Conservation (phyloP, 805 yeast genomes). For the Candida cerambycidarum region DNA sequence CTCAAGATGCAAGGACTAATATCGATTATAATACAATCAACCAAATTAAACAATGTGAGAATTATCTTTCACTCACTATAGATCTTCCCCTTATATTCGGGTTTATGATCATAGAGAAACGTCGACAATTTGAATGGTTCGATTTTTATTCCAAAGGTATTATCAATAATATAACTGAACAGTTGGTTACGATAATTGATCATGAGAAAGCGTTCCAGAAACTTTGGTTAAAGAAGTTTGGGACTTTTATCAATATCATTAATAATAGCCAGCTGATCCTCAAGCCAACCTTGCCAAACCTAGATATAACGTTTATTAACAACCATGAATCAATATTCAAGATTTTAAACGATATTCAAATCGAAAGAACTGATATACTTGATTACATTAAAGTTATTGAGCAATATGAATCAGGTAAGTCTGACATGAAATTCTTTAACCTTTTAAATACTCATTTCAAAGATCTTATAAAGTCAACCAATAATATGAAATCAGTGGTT, state of each 20-base stretch:
- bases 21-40: constrained; percentile 19
- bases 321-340: constrained; percentile 22
- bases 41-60: constrained; percentile 32
- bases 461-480: constrained; percentile 42
- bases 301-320: constrained; percentile 38
- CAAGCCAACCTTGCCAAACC: constrained; percentile 23
- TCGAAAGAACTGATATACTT: constrained; percentile 34
- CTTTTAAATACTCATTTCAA: constrained; percentile 46
- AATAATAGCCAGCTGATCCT: constrained; percentile 4
- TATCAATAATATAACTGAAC: constrained; percentile 50
- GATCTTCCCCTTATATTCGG: constrained; percentile 77
- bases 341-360: constrained; percentile 34
- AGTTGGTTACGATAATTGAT: constrained; percentile 53
- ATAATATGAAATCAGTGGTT: constrained; percentile 35
- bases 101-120: constrained; percentile 58
- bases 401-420: constrained; percentile 18
- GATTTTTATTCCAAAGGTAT: constrained; percentile 43
- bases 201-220: constrained; percentile 56
- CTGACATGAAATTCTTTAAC: constrained; percentile 29
- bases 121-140: constrained; percentile 60
- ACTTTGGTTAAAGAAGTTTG: constrained; percentile 66
- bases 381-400: constrained; percentile 26
- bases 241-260: constrained; percentile 33
- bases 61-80: constrained; percentile 44
- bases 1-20: too few species aligned